Conservation (phyloP, 192 early-diverging fungal genomes). For the Backusella luteola region DNA sequence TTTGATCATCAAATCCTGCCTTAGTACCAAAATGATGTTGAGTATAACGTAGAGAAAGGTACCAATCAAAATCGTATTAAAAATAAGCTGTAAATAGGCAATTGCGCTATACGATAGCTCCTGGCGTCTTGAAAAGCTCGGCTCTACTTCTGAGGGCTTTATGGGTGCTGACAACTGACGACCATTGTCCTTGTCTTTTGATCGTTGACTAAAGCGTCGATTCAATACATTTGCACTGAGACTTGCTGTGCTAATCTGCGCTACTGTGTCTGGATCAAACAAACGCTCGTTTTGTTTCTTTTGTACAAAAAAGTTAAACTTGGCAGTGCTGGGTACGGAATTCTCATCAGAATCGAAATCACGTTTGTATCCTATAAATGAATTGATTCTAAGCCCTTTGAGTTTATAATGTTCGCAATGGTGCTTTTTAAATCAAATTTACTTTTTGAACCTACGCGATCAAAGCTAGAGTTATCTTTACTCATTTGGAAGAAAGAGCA, state of each 20-base stretch:
- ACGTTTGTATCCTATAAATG: slow-evolving; percentile 1
- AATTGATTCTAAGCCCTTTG: background rate
- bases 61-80: slow-evolving; percentile 64
- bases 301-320: background rate
- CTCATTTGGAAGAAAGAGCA: background rate
- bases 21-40: slow-evolving; percentile 68
- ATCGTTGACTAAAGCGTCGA: background rate
- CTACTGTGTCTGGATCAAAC: background rate
- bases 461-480: background rate
- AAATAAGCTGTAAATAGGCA: slow-evolving; percentile 67
- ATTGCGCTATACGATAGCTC: background rate
- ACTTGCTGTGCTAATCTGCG: background rate
- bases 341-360: background rate
- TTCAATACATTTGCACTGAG: background rate
- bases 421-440: background rate
- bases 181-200: background rate
- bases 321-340: background rate
- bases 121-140: background rate
- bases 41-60: slow-evolving; percentile 59
- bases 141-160: background rate
- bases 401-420: background rate
- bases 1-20: slow-evolving; percentile 69
- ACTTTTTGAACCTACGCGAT: slow-evolving; percentile 8
- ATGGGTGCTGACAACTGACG: background rate
- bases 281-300: background rate